These are phyloP conservation scores for Phytophthora sp. DNA, from an alignment of 352 stramenopile genomes.

Conservation along the genomic window DNA sequence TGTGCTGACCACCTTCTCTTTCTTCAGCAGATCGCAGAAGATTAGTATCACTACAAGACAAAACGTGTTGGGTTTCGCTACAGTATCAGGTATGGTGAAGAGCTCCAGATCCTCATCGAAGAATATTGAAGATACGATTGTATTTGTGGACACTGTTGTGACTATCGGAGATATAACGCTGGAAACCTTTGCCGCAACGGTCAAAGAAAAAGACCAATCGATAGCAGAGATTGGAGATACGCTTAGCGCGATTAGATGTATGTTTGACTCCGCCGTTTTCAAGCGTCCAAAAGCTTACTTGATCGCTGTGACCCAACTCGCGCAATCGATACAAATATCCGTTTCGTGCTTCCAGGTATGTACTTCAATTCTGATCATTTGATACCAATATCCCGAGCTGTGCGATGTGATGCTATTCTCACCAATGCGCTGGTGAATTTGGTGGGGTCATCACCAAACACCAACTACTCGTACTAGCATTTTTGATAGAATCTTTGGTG, in stretches of 20 bases:
- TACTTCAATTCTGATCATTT: no score
- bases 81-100: no score
- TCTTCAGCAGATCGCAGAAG: neutral
- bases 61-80: neutral
- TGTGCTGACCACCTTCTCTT: conserved; percentile 1
- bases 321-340: neutral
- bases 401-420: no score
- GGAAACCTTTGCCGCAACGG: neutral
- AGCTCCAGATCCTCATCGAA: no score
- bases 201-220: neutral
- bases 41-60: neutral
- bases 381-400: no score
- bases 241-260: neutral
- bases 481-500: neutral
- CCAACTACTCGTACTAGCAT: neutral
- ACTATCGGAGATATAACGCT: neutral
- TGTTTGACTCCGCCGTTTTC: neutral
- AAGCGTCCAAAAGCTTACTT: neutral
- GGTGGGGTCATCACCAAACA: neutral
- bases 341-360: conserved; percentile 6
- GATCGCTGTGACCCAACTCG: neutral
- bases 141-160: neutral
- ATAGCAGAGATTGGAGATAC: neutral
- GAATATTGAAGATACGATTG: no score
- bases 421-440: no score